A percentile compares a stretch with the other conserved stretches of the same genome.
These are phyloP conservation scores for Backusella australiensis DNA, from an alignment of 192 early-diverging fungal genomes.

Conservation along the genomic window DNA sequence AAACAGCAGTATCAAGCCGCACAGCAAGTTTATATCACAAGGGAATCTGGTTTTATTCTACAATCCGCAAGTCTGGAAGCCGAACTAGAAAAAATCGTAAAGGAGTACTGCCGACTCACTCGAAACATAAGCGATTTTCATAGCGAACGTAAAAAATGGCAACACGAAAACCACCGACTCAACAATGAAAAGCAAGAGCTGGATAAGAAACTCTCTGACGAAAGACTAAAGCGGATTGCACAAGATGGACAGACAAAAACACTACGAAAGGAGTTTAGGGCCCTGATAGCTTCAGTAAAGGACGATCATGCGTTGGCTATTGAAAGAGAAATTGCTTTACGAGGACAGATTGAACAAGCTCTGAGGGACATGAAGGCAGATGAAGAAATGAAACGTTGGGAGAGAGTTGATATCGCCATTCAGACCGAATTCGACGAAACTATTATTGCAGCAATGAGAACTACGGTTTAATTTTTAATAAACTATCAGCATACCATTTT, in stretches of 20 bases:
- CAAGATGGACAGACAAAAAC: conserved; percentile 33
- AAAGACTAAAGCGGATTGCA: conserved; percentile 31
- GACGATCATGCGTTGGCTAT: conserved; percentile 43
- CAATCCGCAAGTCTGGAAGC: conserved; percentile 29
- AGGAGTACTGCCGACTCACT: conserved; percentile 44
- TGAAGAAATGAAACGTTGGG: conserved; percentile 27
- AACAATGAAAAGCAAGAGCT: conserved; percentile 9
- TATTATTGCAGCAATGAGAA: background rate
- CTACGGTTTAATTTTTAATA: background rate
- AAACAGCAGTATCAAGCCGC: background rate
- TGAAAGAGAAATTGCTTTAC: conserved; percentile 38
- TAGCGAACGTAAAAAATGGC: conserved; percentile 34
- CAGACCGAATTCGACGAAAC: conserved; percentile 22
- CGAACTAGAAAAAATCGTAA: conserved; percentile 33
- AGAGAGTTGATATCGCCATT: conserved; percentile 24
- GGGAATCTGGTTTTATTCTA: conserved; percentile 31
- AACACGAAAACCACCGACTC: conserved; percentile 22
- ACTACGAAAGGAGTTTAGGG: conserved; percentile 52
- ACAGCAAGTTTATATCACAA: background rate
- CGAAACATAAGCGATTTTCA: conserved; percentile 42
- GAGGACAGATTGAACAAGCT: conserved; percentile 36
- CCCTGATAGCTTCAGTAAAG: conserved; percentile 44
- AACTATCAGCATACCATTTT: background rate
- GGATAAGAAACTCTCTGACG: conserved; percentile 35
- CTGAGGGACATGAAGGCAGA: conserved; percentile 41